Conservation (phyloP, 148 eudicot species). For the Rhododendron ferrugineum region DNA sequence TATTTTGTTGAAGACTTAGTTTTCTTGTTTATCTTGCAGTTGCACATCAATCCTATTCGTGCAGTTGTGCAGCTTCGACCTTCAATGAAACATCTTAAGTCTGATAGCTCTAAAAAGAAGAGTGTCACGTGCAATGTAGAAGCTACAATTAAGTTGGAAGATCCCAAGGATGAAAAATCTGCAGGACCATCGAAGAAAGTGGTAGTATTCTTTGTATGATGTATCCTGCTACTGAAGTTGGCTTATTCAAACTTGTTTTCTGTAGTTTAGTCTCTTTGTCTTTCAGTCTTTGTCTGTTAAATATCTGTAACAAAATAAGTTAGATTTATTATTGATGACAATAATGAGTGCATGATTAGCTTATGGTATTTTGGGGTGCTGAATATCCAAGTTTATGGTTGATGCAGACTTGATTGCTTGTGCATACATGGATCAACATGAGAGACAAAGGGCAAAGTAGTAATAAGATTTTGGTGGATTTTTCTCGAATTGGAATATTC, state of each 20-base stretch:
- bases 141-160: constrained; percentile 34
- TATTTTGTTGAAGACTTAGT: background rate
- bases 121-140: constrained; percentile 19
- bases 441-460: no score
- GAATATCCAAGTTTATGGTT: background rate
- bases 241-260: background rate
- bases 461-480: no score
- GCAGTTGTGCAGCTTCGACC: constrained; percentile 90
- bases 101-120: constrained; percentile 33
- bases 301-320: background rate
- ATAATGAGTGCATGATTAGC: background rate
- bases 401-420: no score
- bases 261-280: background rate
- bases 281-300: background rate
- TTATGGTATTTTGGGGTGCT: background rate
- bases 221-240: background rate
- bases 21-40: constrained; percentile 49
- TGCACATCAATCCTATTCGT: constrained; percentile 75
- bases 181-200: constrained; percentile 47
- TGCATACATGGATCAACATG: no score
- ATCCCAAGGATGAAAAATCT: constrained; percentile 27
- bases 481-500: no score
- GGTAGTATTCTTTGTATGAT: constrained; percentile 23
- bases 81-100: constrained; percentile 51
- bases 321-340: background rate